Evolutionary conservation across 2,329 filamentous ascomycete species (phyloP).

Genomic region (Talaromyces verruculosus): DNA sequence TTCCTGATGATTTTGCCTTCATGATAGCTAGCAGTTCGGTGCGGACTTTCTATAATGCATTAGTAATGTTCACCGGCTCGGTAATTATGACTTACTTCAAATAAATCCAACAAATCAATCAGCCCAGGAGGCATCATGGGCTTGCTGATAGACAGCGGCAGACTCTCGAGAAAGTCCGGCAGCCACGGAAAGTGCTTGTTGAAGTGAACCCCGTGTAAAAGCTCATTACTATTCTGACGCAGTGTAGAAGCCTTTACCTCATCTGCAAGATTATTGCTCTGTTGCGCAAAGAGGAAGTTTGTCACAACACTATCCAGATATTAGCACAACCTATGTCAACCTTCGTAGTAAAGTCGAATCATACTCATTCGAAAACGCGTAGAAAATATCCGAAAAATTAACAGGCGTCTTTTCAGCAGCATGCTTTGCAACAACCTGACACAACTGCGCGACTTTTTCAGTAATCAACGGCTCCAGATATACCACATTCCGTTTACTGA

Average conservation of each 20-base stretch:
- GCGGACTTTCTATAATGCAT: not conserved
- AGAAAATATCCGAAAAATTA: not conserved
- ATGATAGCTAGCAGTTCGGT: slow-evolving; percentile 15
- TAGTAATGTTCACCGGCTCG: not conserved
- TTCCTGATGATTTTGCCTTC: slow-evolving; percentile 20
- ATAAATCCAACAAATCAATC: slow-evolving; percentile 28
- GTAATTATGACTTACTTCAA: slow-evolving; percentile 17
- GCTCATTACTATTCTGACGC: not conserved
- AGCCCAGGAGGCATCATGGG: slow-evolving; percentile 28
- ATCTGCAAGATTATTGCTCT: not conserved
- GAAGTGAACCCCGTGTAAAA: slow-evolving; percentile 12
- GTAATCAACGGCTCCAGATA: not conserved
- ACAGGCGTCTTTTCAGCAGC: not conserved
- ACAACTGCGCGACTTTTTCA: not conserved
- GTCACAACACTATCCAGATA: not conserved
- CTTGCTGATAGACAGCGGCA: slow-evolving; percentile 27
- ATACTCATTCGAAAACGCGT: not conserved
- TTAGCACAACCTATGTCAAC: not conserved
- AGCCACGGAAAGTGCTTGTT: slow-evolving; percentile 36
- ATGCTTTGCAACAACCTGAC: not conserved
- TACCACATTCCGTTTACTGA: not conserved
- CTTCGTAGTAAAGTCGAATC: not conserved
- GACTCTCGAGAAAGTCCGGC: slow-evolving; percentile 27
- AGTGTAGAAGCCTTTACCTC: not conserved
- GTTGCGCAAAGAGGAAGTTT: not conserved